Evolutionary conservation across 768 basidiomycete species (phyloP), one percentile per base, ranked within the genome.

Genomic region (Lactarius vividus): DNA sequence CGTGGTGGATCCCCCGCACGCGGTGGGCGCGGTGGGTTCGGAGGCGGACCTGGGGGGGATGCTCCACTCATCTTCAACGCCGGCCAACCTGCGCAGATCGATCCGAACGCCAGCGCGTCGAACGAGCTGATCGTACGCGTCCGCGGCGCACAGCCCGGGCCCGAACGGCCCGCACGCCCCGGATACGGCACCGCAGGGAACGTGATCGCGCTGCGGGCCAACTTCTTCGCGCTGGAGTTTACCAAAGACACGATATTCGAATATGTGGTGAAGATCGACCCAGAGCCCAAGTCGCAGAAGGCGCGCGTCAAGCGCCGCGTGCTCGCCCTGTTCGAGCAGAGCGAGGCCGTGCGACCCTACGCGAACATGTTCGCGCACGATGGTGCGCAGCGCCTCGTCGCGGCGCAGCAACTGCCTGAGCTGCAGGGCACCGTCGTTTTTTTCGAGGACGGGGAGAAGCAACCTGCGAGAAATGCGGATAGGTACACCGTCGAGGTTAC

Each of bases 211-310:
- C 73, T 89, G 18, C 80, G 88, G 1, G 80, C 87, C 26, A 89
- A 89, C 71, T 88, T 88, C 75, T 88, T 88, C 73, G 71, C 85
- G 0, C 70, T 89, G 13, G 79, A 73, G 37, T 70, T 83, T 52
- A 16, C 49, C n/a, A 80, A 80, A 2, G 78, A 78, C 0, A 76
- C 78, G 0, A 71, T 86, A 7, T 85, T 82, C 71, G 86, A 88
- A 65, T 89, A 89, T 69, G 73, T 74, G 23, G 79, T 88, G 40
- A 76, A 81, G 26, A 82, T 87, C 55, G 72, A 74, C 16, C 85
- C 85, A 0, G 80, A 77, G 61, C 78, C 79, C 0, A 78, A 81
- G 53, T 75, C 81, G 0, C 79, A 80, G 31, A 71, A 73, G 23
- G 71, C 72, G 11, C 72, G 80, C 18, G 72, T 84, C 13, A 83